These are phyloP conservation scores for Waltergamsia citrina DNA, from an alignment of 2,329 filamentous ascomycete species.

Conservation along the genomic window DNA sequence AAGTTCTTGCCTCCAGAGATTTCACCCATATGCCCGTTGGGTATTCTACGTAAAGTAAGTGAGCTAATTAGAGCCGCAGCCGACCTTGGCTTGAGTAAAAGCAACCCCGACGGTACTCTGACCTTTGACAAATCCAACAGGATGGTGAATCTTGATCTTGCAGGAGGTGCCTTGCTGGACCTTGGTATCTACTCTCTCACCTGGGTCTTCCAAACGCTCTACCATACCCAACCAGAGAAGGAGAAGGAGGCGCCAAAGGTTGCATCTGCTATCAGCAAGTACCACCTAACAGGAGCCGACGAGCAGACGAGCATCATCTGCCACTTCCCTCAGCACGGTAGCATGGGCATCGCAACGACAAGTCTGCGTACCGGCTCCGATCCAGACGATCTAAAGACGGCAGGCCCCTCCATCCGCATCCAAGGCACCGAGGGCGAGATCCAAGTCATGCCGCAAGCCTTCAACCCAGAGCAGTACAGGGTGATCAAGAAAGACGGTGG, in stretches of 20 bases:
- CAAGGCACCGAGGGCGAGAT: slow-evolving; percentile 77
- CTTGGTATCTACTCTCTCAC: slow-evolving; percentile 83
- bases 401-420: slow-evolving; percentile 63
- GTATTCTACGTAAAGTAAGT: too few species aligned
- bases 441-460: slow-evolving; percentile 66
- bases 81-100: slow-evolving; percentile 51
- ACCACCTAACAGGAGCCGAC: slow-evolving; percentile 60
- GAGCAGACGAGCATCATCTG: slow-evolving; percentile 71
- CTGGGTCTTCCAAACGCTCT: slow-evolving; percentile 85
- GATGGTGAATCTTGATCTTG: slow-evolving; percentile 75
- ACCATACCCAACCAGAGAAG: slow-evolving; percentile 64
- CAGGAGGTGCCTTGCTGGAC: slow-evolving; percentile 75
- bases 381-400: slow-evolving; percentile 48
- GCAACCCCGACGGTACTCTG: slow-evolving; percentile 45
- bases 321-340: slow-evolving; percentile 59
- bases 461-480: slow-evolving; percentile 55
- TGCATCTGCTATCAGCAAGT: slow-evolving; percentile 60
- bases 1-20: too few species aligned
- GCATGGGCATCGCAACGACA: slow-evolving; percentile 65
- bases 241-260: slow-evolving; percentile 61
- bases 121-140: slow-evolving; percentile 55
- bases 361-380: slow-evolving; percentile 52
- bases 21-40: too few species aligned
- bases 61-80: slow-evolving; percentile 21
- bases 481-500: slow-evolving; percentile 46